Conservation (phyloP, 345 rosid species). For the Aurinia saxatilis region DNA sequence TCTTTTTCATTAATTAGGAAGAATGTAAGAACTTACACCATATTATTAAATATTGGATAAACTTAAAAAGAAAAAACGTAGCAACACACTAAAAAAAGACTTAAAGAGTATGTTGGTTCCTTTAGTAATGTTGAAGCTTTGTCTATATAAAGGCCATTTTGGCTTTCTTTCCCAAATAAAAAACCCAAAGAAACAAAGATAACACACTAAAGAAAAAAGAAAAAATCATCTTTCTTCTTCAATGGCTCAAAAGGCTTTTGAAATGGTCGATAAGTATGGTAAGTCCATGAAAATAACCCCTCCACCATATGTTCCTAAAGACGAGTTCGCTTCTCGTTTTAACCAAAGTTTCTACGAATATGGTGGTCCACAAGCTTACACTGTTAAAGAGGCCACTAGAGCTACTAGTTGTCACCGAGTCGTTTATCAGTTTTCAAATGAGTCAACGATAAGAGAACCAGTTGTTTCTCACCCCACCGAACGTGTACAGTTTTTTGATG, state of each 20-base stretch:
- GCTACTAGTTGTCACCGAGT: neutral
- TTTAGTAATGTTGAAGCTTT: neutral
- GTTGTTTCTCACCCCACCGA: slow-evolving; percentile 7
- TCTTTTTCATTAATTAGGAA: neutral
- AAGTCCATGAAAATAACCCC: neutral
- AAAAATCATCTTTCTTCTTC: slow-evolving; percentile 10
- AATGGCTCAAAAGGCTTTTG: slow-evolving; percentile 23
- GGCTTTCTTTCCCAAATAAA: neutral
- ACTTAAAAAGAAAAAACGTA: neutral
- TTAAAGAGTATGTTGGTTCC: neutral
- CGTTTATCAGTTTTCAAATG: neutral
- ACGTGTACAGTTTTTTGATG: slow-evolving; percentile 6
- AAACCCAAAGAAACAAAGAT: neutral
- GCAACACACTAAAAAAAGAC: too few relatives aligned
- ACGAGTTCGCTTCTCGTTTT: slow-evolving; percentile 9
- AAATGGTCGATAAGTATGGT: slow-evolving; percentile 17
- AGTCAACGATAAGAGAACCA: slow-evolving; percentile 1
- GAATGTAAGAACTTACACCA: neutral
- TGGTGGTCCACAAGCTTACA: slow-evolving; percentile 12
- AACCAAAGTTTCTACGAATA: slow-evolving; percentile 3
- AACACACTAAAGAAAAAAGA: neutral
- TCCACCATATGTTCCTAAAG: slow-evolving; percentile 1
- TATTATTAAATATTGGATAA: neutral
- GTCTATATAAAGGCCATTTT: slow-evolving; percentile 12
- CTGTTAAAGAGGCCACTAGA: slow-evolving; percentile 3